Percentiles rank a stretch among this genome's conserved stretches.
Conservation (phyloP, 2,329 filamentous ascomycete genomes). For the Paraphoma sp. region DNA sequence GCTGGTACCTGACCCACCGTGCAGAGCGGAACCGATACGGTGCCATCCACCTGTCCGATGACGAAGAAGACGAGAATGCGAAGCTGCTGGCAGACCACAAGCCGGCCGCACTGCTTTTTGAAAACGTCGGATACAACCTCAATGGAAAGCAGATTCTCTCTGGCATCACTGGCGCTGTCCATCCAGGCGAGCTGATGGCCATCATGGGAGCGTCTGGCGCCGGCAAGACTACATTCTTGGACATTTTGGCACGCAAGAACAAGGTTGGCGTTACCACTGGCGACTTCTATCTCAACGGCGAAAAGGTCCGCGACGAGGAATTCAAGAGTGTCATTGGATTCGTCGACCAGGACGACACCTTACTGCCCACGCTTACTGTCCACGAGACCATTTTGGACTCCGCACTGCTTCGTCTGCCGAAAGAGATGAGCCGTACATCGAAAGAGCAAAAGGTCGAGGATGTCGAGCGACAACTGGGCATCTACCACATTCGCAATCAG, state of each 20-base stretch:
- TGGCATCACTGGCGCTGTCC: slow-evolving; percentile 83
- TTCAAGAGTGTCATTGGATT: slow-evolving; percentile 95
- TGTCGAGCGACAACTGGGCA: slow-evolving; percentile 94
- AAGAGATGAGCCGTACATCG: slow-evolving; percentile 83
- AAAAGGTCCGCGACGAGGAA: slow-evolving; percentile 82
- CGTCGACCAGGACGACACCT: slow-evolving; percentile 97
- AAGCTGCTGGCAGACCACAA: slow-evolving; percentile 93
- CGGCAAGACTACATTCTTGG: slow-evolving; percentile 95
- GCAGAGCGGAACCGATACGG: slow-evolving; percentile 67
- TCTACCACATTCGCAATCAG: slow-evolving; percentile 91
- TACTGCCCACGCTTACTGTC: slow-evolving; percentile 93
- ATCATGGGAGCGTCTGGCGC: slow-evolving; percentile 99
- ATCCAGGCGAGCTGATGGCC: slow-evolving; percentile 92
- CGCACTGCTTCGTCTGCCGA: slow-evolving; percentile 87
- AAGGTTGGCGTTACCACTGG: slow-evolving; percentile 82
- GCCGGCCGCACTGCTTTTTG: slow-evolving; percentile 85
- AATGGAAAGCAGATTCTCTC: slow-evolving; percentile 87
- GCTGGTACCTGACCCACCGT: slow-evolving; percentile 88
- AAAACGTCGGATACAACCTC: slow-evolving; percentile 83
- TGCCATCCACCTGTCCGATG: slow-evolving; percentile 78
- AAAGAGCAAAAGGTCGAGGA: slow-evolving; percentile 93
- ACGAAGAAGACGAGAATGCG: slow-evolving; percentile 81
- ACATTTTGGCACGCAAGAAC: slow-evolving; percentile 95
- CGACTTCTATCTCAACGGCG: slow-evolving; percentile 91
- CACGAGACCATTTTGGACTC: slow-evolving; percentile 98